Conservation (phyloP, 257 asterid species). For the Solanum chilense region DNA sequence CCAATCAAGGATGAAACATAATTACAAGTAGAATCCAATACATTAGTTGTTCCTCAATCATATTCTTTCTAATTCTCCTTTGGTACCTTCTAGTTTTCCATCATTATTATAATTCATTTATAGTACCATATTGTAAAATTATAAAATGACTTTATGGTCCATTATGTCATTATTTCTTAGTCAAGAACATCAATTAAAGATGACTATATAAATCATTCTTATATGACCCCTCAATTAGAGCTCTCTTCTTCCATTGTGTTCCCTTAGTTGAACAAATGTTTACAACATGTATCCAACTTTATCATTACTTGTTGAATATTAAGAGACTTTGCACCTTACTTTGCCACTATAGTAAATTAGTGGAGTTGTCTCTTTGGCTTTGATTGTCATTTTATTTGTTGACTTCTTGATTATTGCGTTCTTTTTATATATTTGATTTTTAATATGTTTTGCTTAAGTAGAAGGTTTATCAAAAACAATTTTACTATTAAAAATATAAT, state of each 20-base stretch:
- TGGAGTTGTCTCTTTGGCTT: neutral
- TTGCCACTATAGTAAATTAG: neutral
- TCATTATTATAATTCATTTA: neutral
- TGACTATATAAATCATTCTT: neutral
- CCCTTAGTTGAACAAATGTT: neutral
- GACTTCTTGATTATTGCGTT: neutral
- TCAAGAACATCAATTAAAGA: neutral
- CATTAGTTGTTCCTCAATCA: neutral
- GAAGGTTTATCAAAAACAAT: fast-evolving
- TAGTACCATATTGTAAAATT: neutral
- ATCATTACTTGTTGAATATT: neutral
- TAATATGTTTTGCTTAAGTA: neutral
- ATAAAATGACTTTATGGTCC: neutral
- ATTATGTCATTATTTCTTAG: neutral
- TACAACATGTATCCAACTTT: neutral
- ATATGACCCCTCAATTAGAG: neutral
- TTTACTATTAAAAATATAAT: neutral
- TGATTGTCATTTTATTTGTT: neutral
- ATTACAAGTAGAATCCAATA: neutral
- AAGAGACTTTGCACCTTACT: neutral
- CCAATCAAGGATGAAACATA: neutral
- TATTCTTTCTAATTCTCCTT: neutral
- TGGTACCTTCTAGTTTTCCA: neutral
- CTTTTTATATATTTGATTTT: neutral
- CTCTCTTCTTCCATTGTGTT: neutral